Evolutionary conservation across 768 basidiomycete species (phyloP).

Genomic region (Hericium rajendrae): DNA sequence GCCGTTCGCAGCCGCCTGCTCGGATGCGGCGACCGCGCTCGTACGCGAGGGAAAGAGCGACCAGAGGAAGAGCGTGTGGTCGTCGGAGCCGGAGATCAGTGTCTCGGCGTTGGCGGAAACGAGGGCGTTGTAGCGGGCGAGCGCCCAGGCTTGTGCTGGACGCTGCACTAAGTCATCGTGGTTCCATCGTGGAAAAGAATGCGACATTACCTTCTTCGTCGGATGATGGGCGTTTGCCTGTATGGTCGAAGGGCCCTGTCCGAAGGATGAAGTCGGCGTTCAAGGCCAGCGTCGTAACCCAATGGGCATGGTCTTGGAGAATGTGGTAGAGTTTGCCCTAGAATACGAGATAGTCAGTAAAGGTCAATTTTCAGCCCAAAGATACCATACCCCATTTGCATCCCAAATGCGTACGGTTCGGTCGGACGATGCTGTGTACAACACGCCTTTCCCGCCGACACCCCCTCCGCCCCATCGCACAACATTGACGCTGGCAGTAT

Average conservation of each 20-base stretch:
- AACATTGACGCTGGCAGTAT: constrained; percentile 89
- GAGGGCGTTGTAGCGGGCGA: constrained; percentile 67
- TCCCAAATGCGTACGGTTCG: constrained; percentile 94
- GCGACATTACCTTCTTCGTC: constrained; percentile 69
- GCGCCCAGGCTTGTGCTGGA: constrained; percentile 68
- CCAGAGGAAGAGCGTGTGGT: constrained; percentile 97
- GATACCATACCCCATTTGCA: constrained; percentile 47
- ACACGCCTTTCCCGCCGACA: constrained; percentile 48
- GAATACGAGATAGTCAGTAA: background rate
- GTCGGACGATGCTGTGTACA: constrained; percentile 95
- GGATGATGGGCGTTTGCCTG: constrained; percentile 62
- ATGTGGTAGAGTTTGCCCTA: constrained; percentile 79
- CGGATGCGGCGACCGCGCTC: constrained; percentile 27
- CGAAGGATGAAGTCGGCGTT: constrained; percentile 93
- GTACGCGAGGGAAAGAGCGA: constrained; percentile 52
- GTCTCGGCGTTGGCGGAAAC: constrained; percentile 61
- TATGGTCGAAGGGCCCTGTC: constrained; percentile 92
- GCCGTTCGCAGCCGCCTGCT: constrained; percentile 23
- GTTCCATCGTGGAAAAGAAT: background rate
- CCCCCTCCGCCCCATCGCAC: constrained; percentile 94
- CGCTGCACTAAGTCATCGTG: background rate
- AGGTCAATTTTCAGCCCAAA: background rate
- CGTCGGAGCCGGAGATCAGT: constrained; percentile 92
- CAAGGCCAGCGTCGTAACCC: constrained; percentile 94
- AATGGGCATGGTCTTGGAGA: constrained; percentile 93